phyloP scores from a whole-genome alignment of 441 rosid species.

The Breynia disticha region DNA sequence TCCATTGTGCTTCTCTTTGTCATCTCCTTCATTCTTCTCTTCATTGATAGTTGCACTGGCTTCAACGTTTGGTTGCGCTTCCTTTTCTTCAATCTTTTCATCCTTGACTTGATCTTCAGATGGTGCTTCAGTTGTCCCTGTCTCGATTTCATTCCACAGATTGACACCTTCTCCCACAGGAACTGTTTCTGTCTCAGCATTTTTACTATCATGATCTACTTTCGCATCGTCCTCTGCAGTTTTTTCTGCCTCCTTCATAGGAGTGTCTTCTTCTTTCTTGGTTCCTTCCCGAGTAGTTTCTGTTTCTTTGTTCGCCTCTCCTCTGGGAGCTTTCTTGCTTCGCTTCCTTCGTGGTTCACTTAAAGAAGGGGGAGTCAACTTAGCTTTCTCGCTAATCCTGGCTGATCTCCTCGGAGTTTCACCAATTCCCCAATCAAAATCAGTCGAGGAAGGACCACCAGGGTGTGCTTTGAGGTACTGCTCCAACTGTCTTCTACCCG shows the following conservation, averaged over 20 bases:
- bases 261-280: constrained; percentile 25
- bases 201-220: constrained; percentile 19
- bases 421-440: constrained; percentile 87
- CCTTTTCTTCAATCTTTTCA: constrained; percentile 3
- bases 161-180: constrained; percentile 13
- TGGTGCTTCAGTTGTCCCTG: constrained; percentile 12
- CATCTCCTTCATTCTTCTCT: constrained; percentile 16
- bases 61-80: constrained; percentile 15
- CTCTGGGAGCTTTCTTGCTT: constrained; percentile 38
- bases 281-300: constrained; percentile 23
- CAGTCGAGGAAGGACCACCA: constrained; percentile 52
- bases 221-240: constrained; percentile 15
- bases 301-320: constrained; percentile 31
- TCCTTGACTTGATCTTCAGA: constrained; percentile 18
- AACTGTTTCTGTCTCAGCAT: constrained; percentile 20
- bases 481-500: constrained; percentile 63
- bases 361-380: constrained; percentile 39
- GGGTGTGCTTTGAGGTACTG: constrained; percentile 79
- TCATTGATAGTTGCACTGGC: constrained; percentile 5
- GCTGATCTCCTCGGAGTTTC: constrained; percentile 91
- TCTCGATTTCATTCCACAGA: constrained; percentile 15
- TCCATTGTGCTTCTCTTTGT: constrained; percentile 13
- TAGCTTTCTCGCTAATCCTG: constrained; percentile 68
- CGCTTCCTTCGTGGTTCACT: constrained; percentile 64
- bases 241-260: constrained; percentile 27